These are phyloP conservation scores for Rhodotorula sp. DNA, from an alignment of 1,284 basidiomycete genomes.

Conservation along the genomic window DNA sequence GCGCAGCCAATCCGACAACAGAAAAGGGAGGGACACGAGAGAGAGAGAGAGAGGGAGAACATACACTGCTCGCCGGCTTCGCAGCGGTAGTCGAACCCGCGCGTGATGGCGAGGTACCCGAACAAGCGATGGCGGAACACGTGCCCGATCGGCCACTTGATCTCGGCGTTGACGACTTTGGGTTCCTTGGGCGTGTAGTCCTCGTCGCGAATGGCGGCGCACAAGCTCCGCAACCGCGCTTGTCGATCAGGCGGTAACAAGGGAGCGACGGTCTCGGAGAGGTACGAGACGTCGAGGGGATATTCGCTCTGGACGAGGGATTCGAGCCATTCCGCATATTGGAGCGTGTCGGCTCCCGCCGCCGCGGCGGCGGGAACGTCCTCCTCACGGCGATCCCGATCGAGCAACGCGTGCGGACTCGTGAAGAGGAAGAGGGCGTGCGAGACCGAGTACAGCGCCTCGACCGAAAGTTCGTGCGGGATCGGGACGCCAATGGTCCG, in stretches of 20 bases:
- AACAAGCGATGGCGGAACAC: conserved; percentile 30
- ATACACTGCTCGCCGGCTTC: conserved; percentile 34
- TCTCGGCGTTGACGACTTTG: conserved; percentile 8
- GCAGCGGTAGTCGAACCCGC: conserved; percentile 36
- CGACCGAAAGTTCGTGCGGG: conserved; percentile 6
- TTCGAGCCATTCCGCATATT: conserved; percentile 26
- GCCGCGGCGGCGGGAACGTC: background rate
- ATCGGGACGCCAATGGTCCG: conserved; percentile 2
- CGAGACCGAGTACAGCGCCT: conserved; percentile 21
- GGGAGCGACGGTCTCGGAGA: conserved; percentile 2
- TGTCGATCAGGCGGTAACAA: background rate
- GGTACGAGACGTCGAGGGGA: conserved; percentile 17
- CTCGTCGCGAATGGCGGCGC: conserved; percentile 21
- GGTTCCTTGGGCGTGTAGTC: conserved; percentile 9
- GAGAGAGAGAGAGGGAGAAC: background rate
- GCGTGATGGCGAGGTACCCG: conserved; percentile 22
- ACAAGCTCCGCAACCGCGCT: background rate
- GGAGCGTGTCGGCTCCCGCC: background rate
- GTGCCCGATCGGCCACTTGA: conserved; percentile 24
- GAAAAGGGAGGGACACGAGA: background rate
- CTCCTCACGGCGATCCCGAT: background rate
- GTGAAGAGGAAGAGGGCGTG: conserved; percentile 24
- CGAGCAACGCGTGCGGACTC: background rate
- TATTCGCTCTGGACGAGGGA: conserved; percentile 32
- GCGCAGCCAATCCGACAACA: background rate